A percentile compares a stretch with the other conserved stretches of the same genome.
phyloP scores from a whole-genome alignment of 176 grass and related monocot genomes.

The Rhipidocladum racemiflorum region DNA sequence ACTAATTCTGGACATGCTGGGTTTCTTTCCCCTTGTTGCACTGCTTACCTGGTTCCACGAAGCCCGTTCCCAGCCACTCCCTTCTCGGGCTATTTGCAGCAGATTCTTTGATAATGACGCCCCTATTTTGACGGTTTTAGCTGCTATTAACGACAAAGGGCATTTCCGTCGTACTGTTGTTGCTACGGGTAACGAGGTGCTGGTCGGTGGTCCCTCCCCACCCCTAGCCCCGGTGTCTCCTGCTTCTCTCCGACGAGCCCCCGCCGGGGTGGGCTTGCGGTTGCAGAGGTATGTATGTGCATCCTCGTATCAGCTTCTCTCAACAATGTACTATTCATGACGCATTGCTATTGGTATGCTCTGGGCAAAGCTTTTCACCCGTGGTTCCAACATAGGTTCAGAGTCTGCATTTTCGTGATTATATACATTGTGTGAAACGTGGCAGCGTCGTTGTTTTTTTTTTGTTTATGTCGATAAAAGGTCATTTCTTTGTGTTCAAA shows the following conservation, averaged over 20 bases:
- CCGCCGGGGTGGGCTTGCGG: conserved; percentile 30
- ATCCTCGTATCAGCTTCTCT: background rate
- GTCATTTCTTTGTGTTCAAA: background rate
- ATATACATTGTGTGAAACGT: background rate
- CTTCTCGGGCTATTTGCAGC: background rate
- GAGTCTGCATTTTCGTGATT: background rate
- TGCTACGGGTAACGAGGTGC: conserved; percentile 10
- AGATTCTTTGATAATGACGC: background rate
- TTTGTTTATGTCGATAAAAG: background rate
- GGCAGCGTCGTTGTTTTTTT: too few relatives aligned
- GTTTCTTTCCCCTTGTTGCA: background rate
- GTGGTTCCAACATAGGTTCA: background rate
- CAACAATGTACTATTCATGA: background rate
- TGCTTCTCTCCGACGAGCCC: background rate
- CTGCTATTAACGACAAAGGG: conserved; percentile 29
- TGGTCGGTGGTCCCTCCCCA: conserved; percentile 4
- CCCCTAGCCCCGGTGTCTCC: conserved; percentile 27
- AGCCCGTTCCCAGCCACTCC: background rate
- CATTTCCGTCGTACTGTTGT: background rate
- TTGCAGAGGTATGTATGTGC: background rate
- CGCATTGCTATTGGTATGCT: background rate
- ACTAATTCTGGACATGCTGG: background rate
- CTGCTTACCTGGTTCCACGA: too few relatives aligned
- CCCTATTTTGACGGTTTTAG: conserved; percentile 23
- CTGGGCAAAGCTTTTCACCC: background rate